Conservation (phyloP, 2,329 filamentous ascomycete species). For the Juglanconis oblonga region DNA sequence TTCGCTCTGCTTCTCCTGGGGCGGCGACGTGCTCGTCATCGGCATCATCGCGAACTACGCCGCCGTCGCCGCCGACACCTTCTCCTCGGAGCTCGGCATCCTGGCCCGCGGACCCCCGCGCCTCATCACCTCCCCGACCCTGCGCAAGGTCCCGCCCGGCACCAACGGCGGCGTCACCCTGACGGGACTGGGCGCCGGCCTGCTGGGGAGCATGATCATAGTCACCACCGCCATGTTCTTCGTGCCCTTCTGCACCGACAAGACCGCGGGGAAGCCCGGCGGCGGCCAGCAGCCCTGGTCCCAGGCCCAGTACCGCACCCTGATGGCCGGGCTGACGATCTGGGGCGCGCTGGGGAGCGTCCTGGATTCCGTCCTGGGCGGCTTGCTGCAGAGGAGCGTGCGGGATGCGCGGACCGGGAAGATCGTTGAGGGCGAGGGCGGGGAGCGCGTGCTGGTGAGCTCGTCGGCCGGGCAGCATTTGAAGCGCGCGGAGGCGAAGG, state of each 20-base stretch:
- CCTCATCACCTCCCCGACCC: slow-evolving; percentile 75
- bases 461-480: slow-evolving; percentile 33
- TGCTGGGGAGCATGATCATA: slow-evolving; percentile 71
- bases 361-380: slow-evolving; percentile 84
- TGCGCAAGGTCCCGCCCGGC: slow-evolving; percentile 79
- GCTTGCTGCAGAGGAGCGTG: slow-evolving; percentile 80
- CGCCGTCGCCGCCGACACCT: slow-evolving; percentile 87
- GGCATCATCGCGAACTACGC: slow-evolving; percentile 82
- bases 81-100: slow-evolving; percentile 93
- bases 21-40: slow-evolving; percentile 60
- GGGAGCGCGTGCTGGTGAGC: slow-evolving; percentile 30
- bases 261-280: slow-evolving; percentile 34
- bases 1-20: slow-evolving; percentile 56
- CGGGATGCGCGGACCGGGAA: slow-evolving; percentile 80
- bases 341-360: slow-evolving; percentile 80
- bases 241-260: slow-evolving; percentile 62
- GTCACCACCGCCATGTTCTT: slow-evolving; percentile 63
- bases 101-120: slow-evolving; percentile 72
- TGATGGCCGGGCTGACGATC: slow-evolving; percentile 59
- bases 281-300: slow-evolving; percentile 49
- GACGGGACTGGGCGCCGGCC: slow-evolving; percentile 69
- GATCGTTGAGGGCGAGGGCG: slow-evolving; percentile 81
- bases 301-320: slow-evolving; percentile 38
- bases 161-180: slow-evolving; percentile 91
- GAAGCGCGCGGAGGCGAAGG: too few species aligned